Evolutionary conservation across 106 monocot genomes (phyloP), one percentile per base, ranked within the genome.

Genomic region (Apostasia ramifera): DNA sequence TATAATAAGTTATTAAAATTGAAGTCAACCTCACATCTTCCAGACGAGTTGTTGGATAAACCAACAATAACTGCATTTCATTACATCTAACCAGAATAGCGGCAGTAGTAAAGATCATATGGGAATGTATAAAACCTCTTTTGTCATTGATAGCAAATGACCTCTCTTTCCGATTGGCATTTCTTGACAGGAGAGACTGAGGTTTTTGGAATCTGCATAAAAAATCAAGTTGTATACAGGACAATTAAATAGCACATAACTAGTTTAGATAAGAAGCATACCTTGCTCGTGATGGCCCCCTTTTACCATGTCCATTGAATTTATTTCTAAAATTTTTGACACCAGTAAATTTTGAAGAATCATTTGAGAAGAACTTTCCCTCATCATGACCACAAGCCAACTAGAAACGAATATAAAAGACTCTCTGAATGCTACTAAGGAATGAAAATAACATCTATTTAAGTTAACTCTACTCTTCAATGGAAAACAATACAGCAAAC

Each of bases 311-410:
- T 26, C 43, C 65, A 65, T 48, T 47, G 48, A 65, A 65, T 65
- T 37, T 65, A 47, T 14, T 13, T 11, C 48, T 65, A 48, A 65
- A 48, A 49, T 47, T 65, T 43, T 48, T 65, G 65, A 7, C 26
- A 15, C 8, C 48, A 47, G 48, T 15, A 48, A 26, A 47, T 6
- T 48, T 48, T 26, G 65, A 65, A n/a, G 63, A 46, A 47, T 65
- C 48, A 49, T 12, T 65, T 65, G 65, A 65, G 15, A 65, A 49
- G 13, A 47, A 26, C 47, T 65, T 65, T 48, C 65, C 65, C 47
- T 8, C 37, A 65, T 46, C 48, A 47, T 65, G 65, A 49, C 48
- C 37, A 37, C 9, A 48, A 47, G 1, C 43, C 48, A 48, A 26
- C 65, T 65, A 37, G 26, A 8, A 65, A 56, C 10, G 2, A 65